phyloP scores from a whole-genome alignment of 306 rosid species.

The Rubus idaeus region DNA sequence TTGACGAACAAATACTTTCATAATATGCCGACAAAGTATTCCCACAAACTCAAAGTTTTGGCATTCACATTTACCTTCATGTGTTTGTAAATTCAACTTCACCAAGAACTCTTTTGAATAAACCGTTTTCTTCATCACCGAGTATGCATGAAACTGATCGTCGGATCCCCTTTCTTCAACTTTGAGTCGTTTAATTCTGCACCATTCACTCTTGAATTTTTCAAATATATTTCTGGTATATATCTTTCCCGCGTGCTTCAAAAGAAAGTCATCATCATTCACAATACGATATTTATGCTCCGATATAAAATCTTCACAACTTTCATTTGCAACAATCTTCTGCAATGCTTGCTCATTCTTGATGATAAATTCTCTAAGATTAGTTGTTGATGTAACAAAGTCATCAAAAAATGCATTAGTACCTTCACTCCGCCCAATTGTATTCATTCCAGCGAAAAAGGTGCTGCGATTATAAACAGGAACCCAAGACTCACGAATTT shows the following conservation, averaged over 20 bases:
- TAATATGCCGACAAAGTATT: not conserved
- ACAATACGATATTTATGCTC: slow-evolving; percentile 7
- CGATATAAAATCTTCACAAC: not conserved
- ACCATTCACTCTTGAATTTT: not conserved
- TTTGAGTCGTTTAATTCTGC: not conserved
- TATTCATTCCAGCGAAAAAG: not conserved
- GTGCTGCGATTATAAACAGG: not conserved
- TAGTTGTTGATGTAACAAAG: not conserved
- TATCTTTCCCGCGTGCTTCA: slow-evolving; percentile 6
- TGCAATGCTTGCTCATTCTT: not conserved
- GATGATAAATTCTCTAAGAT: too few relatives aligned
- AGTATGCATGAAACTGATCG: not conserved
- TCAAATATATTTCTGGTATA: not conserved
- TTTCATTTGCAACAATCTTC: not conserved
- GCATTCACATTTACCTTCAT: not conserved
- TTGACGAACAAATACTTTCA: not conserved
- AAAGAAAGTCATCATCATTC: slow-evolving; percentile 9
- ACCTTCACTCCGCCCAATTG: not conserved
- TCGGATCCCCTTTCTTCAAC: not conserved
- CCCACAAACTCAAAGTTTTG: not conserved
- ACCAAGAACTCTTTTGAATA: not conserved
- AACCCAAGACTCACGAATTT: not conserved
- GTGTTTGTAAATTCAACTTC: not conserved
- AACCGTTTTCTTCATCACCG: not conserved
- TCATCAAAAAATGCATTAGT: not conserved